Evolutionary conservation across 2,329 filamentous ascomycete species (phyloP), one percentile per base, ranked within the genome.

Genomic region (Leptographium galeiforme): DNA sequence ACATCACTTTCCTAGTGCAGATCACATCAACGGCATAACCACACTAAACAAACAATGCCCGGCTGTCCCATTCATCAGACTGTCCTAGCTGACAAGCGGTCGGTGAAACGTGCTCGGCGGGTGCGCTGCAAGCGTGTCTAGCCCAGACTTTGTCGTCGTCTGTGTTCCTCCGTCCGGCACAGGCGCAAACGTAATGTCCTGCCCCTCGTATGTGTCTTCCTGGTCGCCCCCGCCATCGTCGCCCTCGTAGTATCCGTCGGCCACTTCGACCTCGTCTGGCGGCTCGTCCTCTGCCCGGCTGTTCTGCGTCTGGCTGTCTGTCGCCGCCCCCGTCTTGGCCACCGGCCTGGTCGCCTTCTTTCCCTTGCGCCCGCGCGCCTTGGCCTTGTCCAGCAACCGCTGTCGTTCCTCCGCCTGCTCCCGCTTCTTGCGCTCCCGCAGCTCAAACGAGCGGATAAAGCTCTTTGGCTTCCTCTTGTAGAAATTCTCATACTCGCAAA

Each of bases 401-500:
- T 85, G 82, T 63, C 91, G 87, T 67, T 96, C 89, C n/a, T 87
- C 88, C 60, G 91, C 76, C 58, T 90, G 81, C 62, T 88, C 87
- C 49, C 89, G 84, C 64, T 88, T 83, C 56, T 86, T 85, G 39
- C 89, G 83, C 64, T 96, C 93, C 67, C 95, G 96, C 65, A 91
- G 87, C 69, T 98, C 93, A 64, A 97, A 98, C 57, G 89, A 82
- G 43, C 87, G 81, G 58, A 97, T 94, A 53, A 98, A 71, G 50
- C 89, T 89, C 61, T 81, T 78, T 0, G 93, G 93, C 2, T 87
- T 87, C 51, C 77, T 77, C n/a, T 91, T 91, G 65, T 95, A 97
- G 50, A 98, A 96, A 51, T 82, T 81, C 68, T 97, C 91, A 64
- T 96, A 98, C 67, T 98, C 93, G 72, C 93, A 98, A 66, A 97